Evolutionary conservation across 192 early-diverging fungal genomes (phyloP).

Genomic region (Coemansia sp.): DNA sequence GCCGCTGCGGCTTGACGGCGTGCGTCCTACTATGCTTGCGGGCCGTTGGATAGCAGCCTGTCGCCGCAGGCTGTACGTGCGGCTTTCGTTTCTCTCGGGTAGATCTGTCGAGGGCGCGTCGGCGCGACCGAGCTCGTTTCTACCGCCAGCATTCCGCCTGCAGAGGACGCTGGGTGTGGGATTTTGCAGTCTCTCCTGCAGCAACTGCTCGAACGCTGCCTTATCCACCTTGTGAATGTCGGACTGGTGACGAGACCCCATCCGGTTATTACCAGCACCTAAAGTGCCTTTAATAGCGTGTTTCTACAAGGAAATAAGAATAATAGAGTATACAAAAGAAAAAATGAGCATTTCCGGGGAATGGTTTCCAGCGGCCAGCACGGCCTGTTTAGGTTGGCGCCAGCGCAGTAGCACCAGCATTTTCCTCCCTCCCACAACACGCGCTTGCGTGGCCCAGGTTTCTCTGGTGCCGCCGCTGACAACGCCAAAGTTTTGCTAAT

Average conservation of each 20-base stretch:
- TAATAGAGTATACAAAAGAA: slow-evolving; percentile 7
- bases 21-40: neutral
- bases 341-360: neutral
- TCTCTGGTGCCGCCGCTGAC: neutral
- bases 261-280: neutral
- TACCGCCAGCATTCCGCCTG: neutral
- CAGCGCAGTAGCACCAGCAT: slow-evolving; percentile 4
- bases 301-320: neutral
- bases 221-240: slow-evolving; percentile 14
- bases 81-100: slow-evolving; percentile 23
- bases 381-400: neutral
- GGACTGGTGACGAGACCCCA: slow-evolving; percentile 2
- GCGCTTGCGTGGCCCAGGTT: slow-evolving; percentile 4
- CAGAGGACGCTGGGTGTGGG: slow-evolving; percentile 24
- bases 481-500: neutral
- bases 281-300: neutral
- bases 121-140: neutral
- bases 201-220: slow-evolving; percentile 21
- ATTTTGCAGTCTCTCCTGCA: slow-evolving; percentile 16
- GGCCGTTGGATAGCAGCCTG: neutral
- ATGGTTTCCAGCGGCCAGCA: neutral
- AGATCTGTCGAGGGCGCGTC: neutral
- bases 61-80: neutral
- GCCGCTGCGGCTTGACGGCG: neutral
- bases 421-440: neutral